Evolutionary conservation across 106 monocot species (phyloP).

Genomic region (Narthecium ossifragum): DNA sequence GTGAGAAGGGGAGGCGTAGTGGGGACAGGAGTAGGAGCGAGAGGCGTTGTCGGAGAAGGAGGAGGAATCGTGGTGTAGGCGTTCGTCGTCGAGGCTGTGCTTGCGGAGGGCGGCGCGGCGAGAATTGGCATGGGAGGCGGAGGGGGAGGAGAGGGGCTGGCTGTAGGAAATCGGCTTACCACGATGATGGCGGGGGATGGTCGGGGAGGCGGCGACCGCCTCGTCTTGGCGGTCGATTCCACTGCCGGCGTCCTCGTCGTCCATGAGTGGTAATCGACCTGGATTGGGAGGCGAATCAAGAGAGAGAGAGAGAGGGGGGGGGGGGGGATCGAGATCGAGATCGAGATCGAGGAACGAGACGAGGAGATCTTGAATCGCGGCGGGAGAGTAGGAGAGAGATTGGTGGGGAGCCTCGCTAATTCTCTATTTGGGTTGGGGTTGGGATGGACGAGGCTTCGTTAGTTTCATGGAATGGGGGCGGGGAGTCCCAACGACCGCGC

Average conservation of each 20-base stretch:
- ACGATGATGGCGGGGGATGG: not conserved
- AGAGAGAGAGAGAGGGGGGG: not conserved
- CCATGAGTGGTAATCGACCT: too few species aligned
- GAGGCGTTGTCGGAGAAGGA: not conserved
- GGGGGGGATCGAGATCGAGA: not conserved
- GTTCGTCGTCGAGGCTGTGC: slow-evolving; percentile 13
- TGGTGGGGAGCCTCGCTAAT: too few species aligned
- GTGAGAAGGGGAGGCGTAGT: not conserved
- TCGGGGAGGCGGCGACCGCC: not conserved
- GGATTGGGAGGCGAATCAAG: too few species aligned
- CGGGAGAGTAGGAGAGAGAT: not conserved
- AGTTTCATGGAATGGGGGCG: too few species aligned
- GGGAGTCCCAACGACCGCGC: too few species aligned
- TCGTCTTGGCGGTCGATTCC: not conserved
- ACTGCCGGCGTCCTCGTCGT: too few species aligned
- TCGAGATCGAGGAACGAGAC: not conserved
- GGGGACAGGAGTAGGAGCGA: slow-evolving; percentile 1
- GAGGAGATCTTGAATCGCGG: not conserved
- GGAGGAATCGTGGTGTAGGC: slow-evolving; percentile 2
- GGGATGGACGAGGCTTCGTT: too few species aligned
- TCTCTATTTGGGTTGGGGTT: too few species aligned
- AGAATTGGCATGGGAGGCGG: not conserved
- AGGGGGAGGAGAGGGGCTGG: slow-evolving; percentile 12
- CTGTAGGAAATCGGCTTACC: slow-evolving; percentile 6
- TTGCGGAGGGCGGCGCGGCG: slow-evolving; percentile 4